These are phyloP conservation scores for Phlegmacium glaucopus DNA, from an alignment of 768 basidiomycete genomes.

Conservation along the genomic window DNA sequence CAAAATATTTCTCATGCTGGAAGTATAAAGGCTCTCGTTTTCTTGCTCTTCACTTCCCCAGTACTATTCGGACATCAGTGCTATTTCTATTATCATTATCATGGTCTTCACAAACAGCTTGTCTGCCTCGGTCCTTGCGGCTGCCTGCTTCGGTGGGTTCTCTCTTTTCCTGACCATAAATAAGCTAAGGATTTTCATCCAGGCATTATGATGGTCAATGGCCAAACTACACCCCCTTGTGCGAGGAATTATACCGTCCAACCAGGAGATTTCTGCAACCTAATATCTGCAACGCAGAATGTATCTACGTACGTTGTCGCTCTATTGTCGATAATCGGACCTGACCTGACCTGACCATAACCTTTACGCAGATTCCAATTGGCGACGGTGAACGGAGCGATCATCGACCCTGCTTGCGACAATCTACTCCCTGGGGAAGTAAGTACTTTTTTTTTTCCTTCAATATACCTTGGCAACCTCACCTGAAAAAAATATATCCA, in stretches of 20 bases:
- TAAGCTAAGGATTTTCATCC: not conserved
- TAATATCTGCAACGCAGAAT: constrained; percentile 41
- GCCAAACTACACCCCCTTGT: constrained; percentile 28
- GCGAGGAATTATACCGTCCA: constrained; percentile 47
- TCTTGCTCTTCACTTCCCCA: not conserved
- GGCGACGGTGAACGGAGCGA: constrained; percentile 43
- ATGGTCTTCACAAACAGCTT: not conserved
- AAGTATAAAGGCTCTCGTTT: not conserved
- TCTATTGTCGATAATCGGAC: not conserved
- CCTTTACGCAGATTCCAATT: constrained; percentile 48
- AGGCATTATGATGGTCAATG: not conserved
- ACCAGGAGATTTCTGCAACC: constrained; percentile 50
- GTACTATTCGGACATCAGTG: not conserved
- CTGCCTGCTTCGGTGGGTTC: constrained; percentile 1
- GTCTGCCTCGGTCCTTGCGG: not conserved
- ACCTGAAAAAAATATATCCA: constrained; percentile 12
- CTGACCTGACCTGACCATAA: not conserved
- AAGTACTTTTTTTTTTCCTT: constrained; percentile 1
- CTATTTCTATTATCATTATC: not conserved
- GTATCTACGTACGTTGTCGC: constrained; percentile 37
- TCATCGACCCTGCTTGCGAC: constrained; percentile 49
- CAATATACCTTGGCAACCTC: too few species aligned
- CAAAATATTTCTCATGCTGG: not conserved
- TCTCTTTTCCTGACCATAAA: not conserved
- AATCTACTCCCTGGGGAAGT: constrained; percentile 55